phyloP scores from a whole-genome alignment of 495 filamentous ascomycete genomes.

The Penicillium lividum region DNA sequence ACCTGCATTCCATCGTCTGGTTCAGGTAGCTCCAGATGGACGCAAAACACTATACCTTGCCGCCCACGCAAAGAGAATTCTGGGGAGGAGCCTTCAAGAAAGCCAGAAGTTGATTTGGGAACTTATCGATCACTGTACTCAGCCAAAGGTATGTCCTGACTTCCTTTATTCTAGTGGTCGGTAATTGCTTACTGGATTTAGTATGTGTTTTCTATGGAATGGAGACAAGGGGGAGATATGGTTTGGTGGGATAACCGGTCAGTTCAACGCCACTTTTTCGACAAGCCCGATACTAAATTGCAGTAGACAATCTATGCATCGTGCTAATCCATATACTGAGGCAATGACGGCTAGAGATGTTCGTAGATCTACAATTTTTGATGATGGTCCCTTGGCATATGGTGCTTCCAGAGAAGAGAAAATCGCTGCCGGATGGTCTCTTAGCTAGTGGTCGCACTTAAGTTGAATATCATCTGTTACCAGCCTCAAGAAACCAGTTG shows the following conservation, averaged over 20 bases:
- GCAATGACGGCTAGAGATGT: slow-evolving; percentile 27
- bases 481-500: not conserved
- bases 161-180: not conserved
- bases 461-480: not conserved
- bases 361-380: slow-evolving; percentile 24
- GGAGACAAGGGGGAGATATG: slow-evolving; percentile 24
- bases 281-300: not conserved
- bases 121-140: slow-evolving; percentile 25
- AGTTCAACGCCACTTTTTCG: not conserved
- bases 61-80: slow-evolving; percentile 21
- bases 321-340: slow-evolving; percentile 25
- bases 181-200: not conserved
- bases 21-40: slow-evolving; percentile 24
- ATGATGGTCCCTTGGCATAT: slow-evolving; percentile 21
- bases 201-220: slow-evolving; percentile 30
- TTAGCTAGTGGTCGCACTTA: not conserved
- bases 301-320: slow-evolving; percentile 28
- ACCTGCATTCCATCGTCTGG: slow-evolving; percentile 23
- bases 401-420: slow-evolving; percentile 7
- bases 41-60: slow-evolving; percentile 26
- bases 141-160: slow-evolving; percentile 15
- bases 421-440: not conserved
- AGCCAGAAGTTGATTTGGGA: slow-evolving; percentile 27
- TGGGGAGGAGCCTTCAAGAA: slow-evolving; percentile 17
- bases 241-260: slow-evolving; percentile 30